Base-by-base conservation (phyloP, 2,329 filamentous ascomycete genomes). In the Xylaria sp. region DNA sequence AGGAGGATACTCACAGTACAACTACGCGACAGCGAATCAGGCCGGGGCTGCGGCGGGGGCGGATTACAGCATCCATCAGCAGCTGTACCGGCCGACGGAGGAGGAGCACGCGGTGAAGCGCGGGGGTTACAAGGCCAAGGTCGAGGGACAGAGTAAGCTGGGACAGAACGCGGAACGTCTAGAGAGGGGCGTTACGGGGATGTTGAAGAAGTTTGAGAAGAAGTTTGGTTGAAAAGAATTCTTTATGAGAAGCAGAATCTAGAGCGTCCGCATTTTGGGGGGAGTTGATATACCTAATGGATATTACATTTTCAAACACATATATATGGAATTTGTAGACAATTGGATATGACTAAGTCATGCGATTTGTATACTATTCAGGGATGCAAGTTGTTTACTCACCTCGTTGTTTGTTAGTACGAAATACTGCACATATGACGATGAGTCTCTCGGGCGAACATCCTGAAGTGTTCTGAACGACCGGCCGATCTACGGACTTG, bases 191-290 rank as follows among this genome's bases (percentile, higher is more conserved):
- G 82, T 91, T 3, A 82, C 84, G 34, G 84, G 86, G 5, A 87
- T 91, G 78, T 73, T 92, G 65, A 91, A 88, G 80, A 90, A 87
- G 76, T 81, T 92, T 73, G 89, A 92, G 76, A 91, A 90, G 83
- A 89, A 85, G 71, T 86, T 88, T 74, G 80, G 79, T 0, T 85
- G 11, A 18, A n/a, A n/a, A 10, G 42, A 13, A 10, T 46, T 11
- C 11, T 46, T 46, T 1, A n/a, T 11, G 13, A 46, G 9, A 5
- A n/a, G n/a, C 42, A 6, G 13, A 46, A 46, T 46, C 42, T 46
- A 46, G 5, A 13, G 5, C 10, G 42, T 16, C n/a, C 42, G 42
- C 13, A 23, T 44, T 46, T 46, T 30, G 23, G 16, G 6, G 46
- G 46, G 23, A 48, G 23, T 23, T 39, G 53, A 48, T n/a, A n/a